phyloP scores from a whole-genome alignment of 345 rosid species.

The Pistacia atlantica region DNA sequence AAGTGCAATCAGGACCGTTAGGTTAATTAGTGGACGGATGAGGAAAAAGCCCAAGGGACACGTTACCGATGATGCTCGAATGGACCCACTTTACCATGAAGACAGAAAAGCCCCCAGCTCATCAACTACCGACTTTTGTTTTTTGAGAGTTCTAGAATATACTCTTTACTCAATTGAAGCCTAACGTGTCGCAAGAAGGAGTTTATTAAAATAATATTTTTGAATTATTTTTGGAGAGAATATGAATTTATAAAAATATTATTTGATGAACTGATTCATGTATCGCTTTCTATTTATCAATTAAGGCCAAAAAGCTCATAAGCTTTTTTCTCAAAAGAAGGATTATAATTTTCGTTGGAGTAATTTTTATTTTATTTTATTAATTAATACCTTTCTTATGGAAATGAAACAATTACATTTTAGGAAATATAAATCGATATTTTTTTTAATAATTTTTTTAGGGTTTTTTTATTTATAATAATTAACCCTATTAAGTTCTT shows the following conservation, averaged over 20 bases:
- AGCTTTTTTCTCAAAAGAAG: background rate
- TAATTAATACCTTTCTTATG: too few species aligned
- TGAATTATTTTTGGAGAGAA: background rate
- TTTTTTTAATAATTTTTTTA: too few species aligned
- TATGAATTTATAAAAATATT: too few species aligned
- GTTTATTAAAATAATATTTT: background rate
- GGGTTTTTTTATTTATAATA: too few species aligned
- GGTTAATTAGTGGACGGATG: slow-evolving; percentile 10
- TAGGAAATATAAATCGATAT: too few species aligned
- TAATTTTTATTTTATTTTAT: too few species aligned
- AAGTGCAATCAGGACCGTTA: slow-evolving; percentile 1
- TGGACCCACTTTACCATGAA: slow-evolving; percentile 19
- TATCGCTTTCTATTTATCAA: background rate
- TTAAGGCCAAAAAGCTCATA: background rate
- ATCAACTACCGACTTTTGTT: slow-evolving; percentile 12
- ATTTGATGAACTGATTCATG: background rate
- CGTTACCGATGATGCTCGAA: background rate
- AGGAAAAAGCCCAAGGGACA: background rate
- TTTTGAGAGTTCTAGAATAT: slow-evolving; percentile 9
- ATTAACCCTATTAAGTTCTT: too few species aligned
- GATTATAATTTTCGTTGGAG: background rate
- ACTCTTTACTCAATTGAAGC: background rate
- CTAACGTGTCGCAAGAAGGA: background rate
- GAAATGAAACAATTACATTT: too few species aligned
- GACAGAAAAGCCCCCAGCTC: slow-evolving; percentile 17